Base-by-base conservation (phyloP, 768 basidiomycete species). In the Mycena vulgaris region DNA sequence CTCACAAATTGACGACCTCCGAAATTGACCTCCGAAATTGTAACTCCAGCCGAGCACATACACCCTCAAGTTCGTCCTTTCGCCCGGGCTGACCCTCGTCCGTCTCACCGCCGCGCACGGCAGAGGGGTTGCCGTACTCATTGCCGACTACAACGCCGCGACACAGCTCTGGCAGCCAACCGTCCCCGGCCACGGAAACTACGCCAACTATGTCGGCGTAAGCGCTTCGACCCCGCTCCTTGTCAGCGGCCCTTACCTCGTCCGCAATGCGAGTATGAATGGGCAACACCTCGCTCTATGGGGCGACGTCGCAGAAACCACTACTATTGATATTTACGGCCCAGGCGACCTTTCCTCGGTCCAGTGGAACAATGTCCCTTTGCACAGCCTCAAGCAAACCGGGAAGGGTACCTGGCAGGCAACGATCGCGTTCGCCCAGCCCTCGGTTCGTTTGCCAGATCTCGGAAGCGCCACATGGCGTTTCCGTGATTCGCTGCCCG, bases 401-500 rank as follows among this genome's bases (percentile, higher is more conserved):
- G 81, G 55, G 13, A 39, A 47, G 2, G 74, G 71, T 9, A 60
- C 53, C 1, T 68, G 68, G 61, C 25, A 40, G 19, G 68, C 61
- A 16, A 58, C 53, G 4, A 60, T 74, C 11, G 23, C 53, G 23
- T 71, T 63, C 58, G 16, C 68, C 19, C 30, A 42, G 0, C 66
- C 60, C 1, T 31, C 31, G 14, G 52, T 69, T 7, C 5, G 10
- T 0, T 23, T 72, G 3, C 73, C 73, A 0, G 74, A 63, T 35
- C 75, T 91, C 48, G 75, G 70, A 25, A 63, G 61, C 27, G 55
- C 63, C 21, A 74, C 78, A 19, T 91, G 91, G 91, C 85, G 80
- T 67, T 90, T 85, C 73, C 79, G 80, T 17, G 82, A 90, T 68
- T 87, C 85, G 70, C 76, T 91, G n/a, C 90, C 90, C 1, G 91